Conservation (phyloP, 192 early-diverging fungal species). For the Coemansia aciculifera region DNA sequence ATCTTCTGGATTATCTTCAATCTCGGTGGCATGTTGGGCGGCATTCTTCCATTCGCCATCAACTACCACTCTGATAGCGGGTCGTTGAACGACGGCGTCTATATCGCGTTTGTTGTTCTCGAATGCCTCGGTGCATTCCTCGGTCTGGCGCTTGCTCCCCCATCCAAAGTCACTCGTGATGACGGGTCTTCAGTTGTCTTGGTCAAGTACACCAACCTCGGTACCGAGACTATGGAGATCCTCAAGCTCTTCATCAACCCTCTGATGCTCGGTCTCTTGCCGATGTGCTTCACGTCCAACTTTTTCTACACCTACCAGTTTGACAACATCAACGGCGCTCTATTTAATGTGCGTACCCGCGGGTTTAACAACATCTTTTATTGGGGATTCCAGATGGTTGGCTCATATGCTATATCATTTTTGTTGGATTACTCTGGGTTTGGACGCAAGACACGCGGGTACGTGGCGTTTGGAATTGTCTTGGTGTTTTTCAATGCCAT, state of each 20-base stretch:
- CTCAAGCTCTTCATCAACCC: conserved; percentile 81
- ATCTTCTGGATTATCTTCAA: conserved; percentile 91
- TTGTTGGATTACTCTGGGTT: conserved; percentile 64
- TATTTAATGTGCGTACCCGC: conserved; percentile 75
- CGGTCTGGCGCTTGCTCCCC: conserved; percentile 64
- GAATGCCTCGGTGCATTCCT: conserved; percentile 67
- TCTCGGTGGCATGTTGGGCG: conserved; percentile 79
- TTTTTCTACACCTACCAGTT: conserved; percentile 91
- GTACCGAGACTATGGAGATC: conserved; percentile 57
- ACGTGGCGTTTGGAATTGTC: conserved; percentile 59
- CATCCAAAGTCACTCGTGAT: conserved; percentile 63
- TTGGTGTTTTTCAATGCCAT: conserved; percentile 57
- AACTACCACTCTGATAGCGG: conserved; percentile 60
- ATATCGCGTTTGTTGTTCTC: conserved; percentile 78
- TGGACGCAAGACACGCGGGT: conserved; percentile 64
- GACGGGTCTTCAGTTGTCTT: conserved; percentile 72
- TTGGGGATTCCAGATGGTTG: conserved; percentile 79
- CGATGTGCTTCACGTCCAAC: conserved; percentile 78
- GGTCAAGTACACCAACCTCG: conserved; percentile 69
- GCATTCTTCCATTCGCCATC: conserved; percentile 68
- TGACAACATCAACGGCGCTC: conserved; percentile 65
- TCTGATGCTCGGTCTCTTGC: conserved; percentile 68
- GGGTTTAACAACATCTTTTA: conserved; percentile 80
- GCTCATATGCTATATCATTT: conserved; percentile 64
- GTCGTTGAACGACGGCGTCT: conserved; percentile 61